A percentile compares a stretch with the other conserved stretches of the same genome.
Evolutionary conservation across 129 eudicot species (phyloP).

Genomic region (Dittrichia graveolens): DNA sequence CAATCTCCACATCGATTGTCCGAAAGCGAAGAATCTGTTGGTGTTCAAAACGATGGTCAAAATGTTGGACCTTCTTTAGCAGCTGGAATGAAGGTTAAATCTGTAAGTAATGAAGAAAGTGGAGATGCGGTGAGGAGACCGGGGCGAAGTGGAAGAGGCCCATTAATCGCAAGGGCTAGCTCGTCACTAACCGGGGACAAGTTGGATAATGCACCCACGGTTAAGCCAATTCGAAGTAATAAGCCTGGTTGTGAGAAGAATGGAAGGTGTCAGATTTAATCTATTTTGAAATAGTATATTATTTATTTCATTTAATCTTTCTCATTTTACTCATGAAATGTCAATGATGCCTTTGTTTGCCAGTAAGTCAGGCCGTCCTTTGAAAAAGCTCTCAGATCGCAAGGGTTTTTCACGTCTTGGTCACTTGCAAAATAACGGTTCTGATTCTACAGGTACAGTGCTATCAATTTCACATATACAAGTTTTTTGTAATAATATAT

Average conservation of each 20-base stretch:
- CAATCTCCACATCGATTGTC: conserved; percentile 70
- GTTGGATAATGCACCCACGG: conserved; percentile 47
- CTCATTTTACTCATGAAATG: conserved; percentile 12
- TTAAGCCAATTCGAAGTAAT: conserved; percentile 60
- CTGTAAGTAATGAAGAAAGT: conserved; percentile 51
- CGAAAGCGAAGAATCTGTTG: conserved; percentile 89
- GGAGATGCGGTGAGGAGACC: conserved; percentile 75
- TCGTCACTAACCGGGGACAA: conserved; percentile 57
- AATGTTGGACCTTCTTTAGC: conserved; percentile 49
- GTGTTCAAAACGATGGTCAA: conserved; percentile 53
- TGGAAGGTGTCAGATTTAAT: conserved; percentile 59
- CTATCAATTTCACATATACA: neutral
- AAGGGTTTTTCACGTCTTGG: conserved; percentile 81
- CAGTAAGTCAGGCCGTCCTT: conserved; percentile 82
- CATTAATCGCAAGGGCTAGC: conserved; percentile 66
- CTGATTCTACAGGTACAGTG: conserved; percentile 64
- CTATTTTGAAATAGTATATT: neutral
- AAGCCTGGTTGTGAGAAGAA: conserved; percentile 73
- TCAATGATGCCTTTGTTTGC: conserved; percentile 22
- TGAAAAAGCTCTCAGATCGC: conserved; percentile 80
- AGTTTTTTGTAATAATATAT: neutral
- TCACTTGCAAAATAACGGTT: conserved; percentile 52
- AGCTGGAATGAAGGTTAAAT: conserved; percentile 58
- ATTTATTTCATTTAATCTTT: conserved; percentile 11
- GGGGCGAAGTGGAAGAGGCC: conserved; percentile 82